These are phyloP conservation scores for Wickerhamomyces alni DNA, from an alignment of 805 yeast species.

Conservation along the genomic window DNA sequence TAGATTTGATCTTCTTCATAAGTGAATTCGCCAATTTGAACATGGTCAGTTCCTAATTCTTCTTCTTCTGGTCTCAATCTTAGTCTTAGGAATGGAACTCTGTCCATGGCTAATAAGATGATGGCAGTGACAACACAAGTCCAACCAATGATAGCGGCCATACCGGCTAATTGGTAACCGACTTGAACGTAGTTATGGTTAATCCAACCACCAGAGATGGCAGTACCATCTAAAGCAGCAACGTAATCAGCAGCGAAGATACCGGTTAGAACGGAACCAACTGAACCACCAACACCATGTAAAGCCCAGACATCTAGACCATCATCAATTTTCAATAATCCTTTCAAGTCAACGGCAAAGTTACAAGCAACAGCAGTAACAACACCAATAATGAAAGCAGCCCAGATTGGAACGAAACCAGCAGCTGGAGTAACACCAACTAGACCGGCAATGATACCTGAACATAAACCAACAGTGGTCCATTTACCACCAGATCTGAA, in stretches of 20 bases:
- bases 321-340: conserved; percentile 72
- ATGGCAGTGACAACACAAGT: conserved; percentile 68
- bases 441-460: conserved; percentile 90
- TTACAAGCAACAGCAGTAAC: conserved; percentile 75
- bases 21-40: conserved; percentile 88
- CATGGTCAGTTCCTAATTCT: conserved; percentile 78
- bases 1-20: conserved; percentile 57
- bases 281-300: conserved; percentile 90
- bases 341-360: conserved; percentile 78
- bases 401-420: conserved; percentile 90
- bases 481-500: conserved; percentile 76
- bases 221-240: conserved; percentile 73
- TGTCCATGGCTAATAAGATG: conserved; percentile 60
- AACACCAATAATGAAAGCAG: conserved; percentile 78
- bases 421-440: conserved; percentile 98
- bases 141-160: conserved; percentile 66
- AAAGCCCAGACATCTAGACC: conserved; percentile 92
- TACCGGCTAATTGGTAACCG: conserved; percentile 84
- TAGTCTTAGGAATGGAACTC: conserved; percentile 73
- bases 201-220: conserved; percentile 81
- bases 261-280: conserved; percentile 83
- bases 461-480: conserved; percentile 92
- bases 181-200: conserved; percentile 78
- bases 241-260: conserved; percentile 89
- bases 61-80: conserved; percentile 86